Percentiles rank a stretch among this genome's conserved stretches.
phyloP scores from a whole-genome alignment of 805 yeast genomes.

The Lipomyces mesembrius region DNA sequence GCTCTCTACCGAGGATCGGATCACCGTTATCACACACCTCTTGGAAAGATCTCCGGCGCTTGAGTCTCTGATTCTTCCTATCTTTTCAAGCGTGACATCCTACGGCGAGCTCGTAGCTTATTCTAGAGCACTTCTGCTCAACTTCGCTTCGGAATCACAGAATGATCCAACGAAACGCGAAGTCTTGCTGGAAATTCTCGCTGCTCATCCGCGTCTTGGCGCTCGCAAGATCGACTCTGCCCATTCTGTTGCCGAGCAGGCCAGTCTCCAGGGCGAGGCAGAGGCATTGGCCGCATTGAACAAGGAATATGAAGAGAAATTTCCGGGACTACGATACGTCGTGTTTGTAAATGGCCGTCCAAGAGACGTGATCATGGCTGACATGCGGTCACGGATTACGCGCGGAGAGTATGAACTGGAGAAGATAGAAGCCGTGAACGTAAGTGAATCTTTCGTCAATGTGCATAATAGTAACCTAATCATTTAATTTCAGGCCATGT shows the following conservation, averaged over 20 bases:
- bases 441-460: slow-evolving; percentile 24
- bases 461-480: not conserved
- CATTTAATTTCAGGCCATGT: slow-evolving; percentile 65
- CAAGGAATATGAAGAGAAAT: slow-evolving; percentile 61
- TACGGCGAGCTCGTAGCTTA: slow-evolving; percentile 53
- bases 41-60: slow-evolving; percentile 67
- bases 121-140: slow-evolving; percentile 49
- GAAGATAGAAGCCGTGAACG: slow-evolving; percentile 65
- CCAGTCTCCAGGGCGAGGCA: slow-evolving; percentile 56
- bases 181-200: slow-evolving; percentile 56
- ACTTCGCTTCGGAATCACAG: slow-evolving; percentile 41
- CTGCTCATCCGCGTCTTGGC: slow-evolving; percentile 91
- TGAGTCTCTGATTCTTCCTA: slow-evolving; percentile 46
- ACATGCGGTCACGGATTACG: slow-evolving; percentile 63
- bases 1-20: slow-evolving; percentile 42
- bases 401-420: slow-evolving; percentile 62
- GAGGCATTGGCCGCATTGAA: slow-evolving; percentile 59
- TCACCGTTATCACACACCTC: slow-evolving; percentile 56
- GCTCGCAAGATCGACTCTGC: slow-evolving; percentile 57
- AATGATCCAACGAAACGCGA: slow-evolving; percentile 42
- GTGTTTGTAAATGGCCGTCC: slow-evolving; percentile 87
- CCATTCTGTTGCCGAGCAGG: slow-evolving; percentile 76
- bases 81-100: slow-evolving; percentile 39
- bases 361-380: slow-evolving; percentile 64
- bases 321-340: slow-evolving; percentile 79